Conservation (phyloP, 495 filamentous ascomycete genomes). For the Penicillium silybi region DNA sequence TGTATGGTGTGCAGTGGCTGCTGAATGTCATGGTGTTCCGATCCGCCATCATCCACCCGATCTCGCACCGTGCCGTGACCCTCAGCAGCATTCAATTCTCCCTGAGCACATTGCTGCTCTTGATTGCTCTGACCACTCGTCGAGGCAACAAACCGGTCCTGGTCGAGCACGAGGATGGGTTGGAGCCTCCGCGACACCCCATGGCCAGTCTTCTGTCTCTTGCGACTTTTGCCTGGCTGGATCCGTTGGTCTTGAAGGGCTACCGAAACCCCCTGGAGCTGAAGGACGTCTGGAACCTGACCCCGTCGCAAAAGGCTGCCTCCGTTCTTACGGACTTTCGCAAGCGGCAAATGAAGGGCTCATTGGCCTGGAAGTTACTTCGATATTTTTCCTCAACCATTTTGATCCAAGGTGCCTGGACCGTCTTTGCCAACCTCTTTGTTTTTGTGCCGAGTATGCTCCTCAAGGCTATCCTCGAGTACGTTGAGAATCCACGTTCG, state of each 20-base stretch:
- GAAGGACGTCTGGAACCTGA: slow-evolving; percentile 85
- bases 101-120: slow-evolving; percentile 66
- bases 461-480: slow-evolving; percentile 85
- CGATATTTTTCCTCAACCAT: slow-evolving; percentile 79
- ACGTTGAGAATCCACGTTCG: slow-evolving; percentile 76
- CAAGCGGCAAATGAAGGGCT: slow-evolving; percentile 78
- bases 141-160: slow-evolving; percentile 89
- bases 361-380: slow-evolving; percentile 73
- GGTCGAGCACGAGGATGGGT: slow-evolving; percentile 77
- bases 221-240: slow-evolving; percentile 86
- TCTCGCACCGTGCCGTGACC: slow-evolving; percentile 48
- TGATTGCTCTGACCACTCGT: slow-evolving; percentile 73
- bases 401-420: slow-evolving; percentile 75
- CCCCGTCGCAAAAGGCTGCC: slow-evolving; percentile 82
- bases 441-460: slow-evolving; percentile 90
- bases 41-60: slow-evolving; percentile 76
- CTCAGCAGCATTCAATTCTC: slow-evolving; percentile 68
- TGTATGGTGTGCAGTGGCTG: slow-evolving; percentile 85
- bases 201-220: slow-evolving; percentile 84
- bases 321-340: slow-evolving; percentile 75
- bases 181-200: slow-evolving; percentile 82
- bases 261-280: slow-evolving; percentile 82
- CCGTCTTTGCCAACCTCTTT: slow-evolving; percentile 69
- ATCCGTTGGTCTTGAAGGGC: slow-evolving; percentile 84
- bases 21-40: slow-evolving; percentile 74